phyloP scores from a whole-genome alignment of 495 filamentous ascomycete species.

The Elaphomyces granulatus region DNA sequence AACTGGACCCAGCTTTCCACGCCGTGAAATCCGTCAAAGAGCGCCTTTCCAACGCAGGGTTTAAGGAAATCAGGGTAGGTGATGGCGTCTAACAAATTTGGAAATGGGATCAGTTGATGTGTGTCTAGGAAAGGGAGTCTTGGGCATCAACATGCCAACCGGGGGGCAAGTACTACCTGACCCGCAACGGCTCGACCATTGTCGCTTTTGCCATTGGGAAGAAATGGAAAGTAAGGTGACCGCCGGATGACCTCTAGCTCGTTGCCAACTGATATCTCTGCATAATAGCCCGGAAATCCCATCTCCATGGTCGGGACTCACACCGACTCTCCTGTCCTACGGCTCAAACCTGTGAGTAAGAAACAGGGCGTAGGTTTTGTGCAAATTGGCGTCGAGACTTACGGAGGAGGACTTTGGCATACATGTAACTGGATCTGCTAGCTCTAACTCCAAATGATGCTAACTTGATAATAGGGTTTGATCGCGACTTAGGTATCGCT shows the following conservation, averaged over 20 bases:
- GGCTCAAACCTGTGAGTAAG: constrained; percentile 89
- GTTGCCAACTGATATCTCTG: no score
- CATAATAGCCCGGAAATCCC: constrained; percentile 74
- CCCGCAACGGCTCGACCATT: constrained; percentile 85
- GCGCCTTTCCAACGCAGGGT: constrained; percentile 66
- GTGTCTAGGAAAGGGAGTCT: constrained; percentile 60
- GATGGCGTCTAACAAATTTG: neutral
- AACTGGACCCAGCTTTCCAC: constrained; percentile 62
- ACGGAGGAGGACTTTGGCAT: constrained; percentile 72
- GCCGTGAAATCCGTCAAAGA: constrained; percentile 67
- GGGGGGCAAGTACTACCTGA: constrained; percentile 92
- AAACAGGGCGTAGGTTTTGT: constrained; percentile 76
- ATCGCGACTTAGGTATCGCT: constrained; percentile 83
- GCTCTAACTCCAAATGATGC: neutral
- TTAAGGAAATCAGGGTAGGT: constrained; percentile 61
- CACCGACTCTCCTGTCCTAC: constrained; percentile 83
- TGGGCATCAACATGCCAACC: constrained; percentile 70
- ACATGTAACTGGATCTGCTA: constrained; percentile 32
- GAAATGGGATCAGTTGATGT: neutral
- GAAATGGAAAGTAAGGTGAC: constrained; percentile 77
- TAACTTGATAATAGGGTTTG: constrained; percentile 49
- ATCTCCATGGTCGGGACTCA: constrained; percentile 94
- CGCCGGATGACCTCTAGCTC: no score
- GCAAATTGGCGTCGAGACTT: constrained; percentile 92
- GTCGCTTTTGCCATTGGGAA: constrained; percentile 88